These are phyloP conservation scores for Pulveroboletus ravenelii DNA, from an alignment of 768 basidiomycete species.

Conservation along the genomic window DNA sequence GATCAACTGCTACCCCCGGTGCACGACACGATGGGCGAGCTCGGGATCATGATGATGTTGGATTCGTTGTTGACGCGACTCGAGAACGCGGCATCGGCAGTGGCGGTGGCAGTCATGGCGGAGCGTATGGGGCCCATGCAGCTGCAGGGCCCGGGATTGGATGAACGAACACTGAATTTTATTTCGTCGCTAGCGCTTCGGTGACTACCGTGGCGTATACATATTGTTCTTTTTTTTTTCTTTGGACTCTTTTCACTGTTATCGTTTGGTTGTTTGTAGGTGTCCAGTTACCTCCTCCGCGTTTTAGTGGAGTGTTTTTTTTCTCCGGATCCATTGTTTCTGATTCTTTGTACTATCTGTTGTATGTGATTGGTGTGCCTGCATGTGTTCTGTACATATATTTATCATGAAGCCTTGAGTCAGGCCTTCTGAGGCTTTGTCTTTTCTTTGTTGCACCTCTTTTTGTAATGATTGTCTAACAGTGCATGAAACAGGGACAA, in stretches of 20 bases:
- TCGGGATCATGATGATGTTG: conserved; percentile 68
- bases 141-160: conserved; percentile 34
- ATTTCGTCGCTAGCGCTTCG: conserved; percentile 32
- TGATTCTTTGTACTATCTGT: background rate
- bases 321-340: background rate
- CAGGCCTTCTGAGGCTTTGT: no score
- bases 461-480: background rate
- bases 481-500: background rate
- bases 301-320: background rate
- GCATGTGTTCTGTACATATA: background rate
- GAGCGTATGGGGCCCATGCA: conserved; percentile 31
- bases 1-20: conserved; percentile 64
- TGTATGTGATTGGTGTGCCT: conserved; percentile 1
- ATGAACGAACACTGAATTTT: conserved; percentile 46
- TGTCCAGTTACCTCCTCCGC: background rate
- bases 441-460: background rate
- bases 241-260: background rate
- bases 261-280: background rate
- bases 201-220: conserved; percentile 12
- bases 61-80: conserved; percentile 73
- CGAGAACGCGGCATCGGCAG: conserved; percentile 58
- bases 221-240: background rate
- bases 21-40: conserved; percentile 63
- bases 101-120: conserved; percentile 10
- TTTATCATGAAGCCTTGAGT: background rate